A percentile compares a stretch with the other conserved stretches of the same genome.
phyloP scores from a whole-genome alignment of 192 early-diverging fungal genomes.

The Entomortierella lignicola region DNA sequence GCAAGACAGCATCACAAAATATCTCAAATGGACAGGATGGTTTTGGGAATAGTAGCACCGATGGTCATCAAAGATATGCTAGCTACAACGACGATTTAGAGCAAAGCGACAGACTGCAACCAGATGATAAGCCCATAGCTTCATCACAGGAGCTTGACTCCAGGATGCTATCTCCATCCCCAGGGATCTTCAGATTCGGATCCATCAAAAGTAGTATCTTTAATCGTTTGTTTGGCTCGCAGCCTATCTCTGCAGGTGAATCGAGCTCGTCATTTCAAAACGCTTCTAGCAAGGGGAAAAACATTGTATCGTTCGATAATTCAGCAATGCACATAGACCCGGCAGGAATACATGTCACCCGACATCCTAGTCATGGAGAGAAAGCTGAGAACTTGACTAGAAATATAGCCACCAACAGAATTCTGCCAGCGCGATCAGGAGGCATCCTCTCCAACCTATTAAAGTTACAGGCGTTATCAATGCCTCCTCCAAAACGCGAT shows the following conservation, averaged over 20 bases:
- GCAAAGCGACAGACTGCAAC: not conserved
- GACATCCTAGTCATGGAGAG: not conserved
- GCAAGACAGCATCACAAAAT: not conserved
- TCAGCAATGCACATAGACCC: not conserved
- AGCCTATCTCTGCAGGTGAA: not conserved
- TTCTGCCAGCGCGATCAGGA: constrained; percentile 8
- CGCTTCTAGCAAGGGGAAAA: not conserved
- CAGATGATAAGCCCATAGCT: not conserved
- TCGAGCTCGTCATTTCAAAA: not conserved
- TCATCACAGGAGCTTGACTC: not conserved
- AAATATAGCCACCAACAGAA: constrained; percentile 7
- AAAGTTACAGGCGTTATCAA: constrained; percentile 30
- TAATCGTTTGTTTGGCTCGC: constrained; percentile 34
- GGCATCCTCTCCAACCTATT: constrained; percentile 49
- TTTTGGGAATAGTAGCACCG: not conserved
- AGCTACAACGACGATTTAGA: not conserved
- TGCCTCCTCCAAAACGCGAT: constrained; percentile 13
- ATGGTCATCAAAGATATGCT: not conserved
- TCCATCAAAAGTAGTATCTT: constrained; percentile 25
- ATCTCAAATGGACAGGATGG: not conserved
- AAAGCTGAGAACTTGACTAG: constrained; percentile 1
- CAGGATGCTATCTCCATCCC: constrained; percentile 1
- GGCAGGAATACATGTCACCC: not conserved
- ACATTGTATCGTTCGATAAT: not conserved
- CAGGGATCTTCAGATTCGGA: constrained; percentile 1